These are phyloP conservation scores for Brasilioporus rufonigricans DNA, from an alignment of 768 basidiomycete genomes.

Conservation along the genomic window DNA sequence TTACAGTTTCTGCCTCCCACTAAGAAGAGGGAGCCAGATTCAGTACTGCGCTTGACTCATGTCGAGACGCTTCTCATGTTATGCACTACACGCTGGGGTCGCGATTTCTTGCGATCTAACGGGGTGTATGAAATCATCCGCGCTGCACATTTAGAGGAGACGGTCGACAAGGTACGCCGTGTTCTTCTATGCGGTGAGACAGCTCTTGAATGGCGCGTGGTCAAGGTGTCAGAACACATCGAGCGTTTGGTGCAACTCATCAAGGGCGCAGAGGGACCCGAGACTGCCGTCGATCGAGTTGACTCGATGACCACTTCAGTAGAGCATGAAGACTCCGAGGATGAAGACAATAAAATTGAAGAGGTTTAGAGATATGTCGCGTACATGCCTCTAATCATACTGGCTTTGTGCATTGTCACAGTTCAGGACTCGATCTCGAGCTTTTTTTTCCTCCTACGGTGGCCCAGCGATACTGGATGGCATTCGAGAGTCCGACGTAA, in stretches of 20 bases:
- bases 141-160: constrained; percentile 73
- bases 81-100: constrained; percentile 86
- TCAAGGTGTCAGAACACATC: constrained; percentile 80
- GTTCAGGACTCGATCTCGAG: constrained; percentile 1
- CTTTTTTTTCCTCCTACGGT: background rate
- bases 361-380: constrained; percentile 53
- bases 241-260: constrained; percentile 87
- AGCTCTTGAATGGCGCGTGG: background rate
- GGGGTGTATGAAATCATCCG: constrained; percentile 89
- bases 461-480: background rate
- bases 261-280: constrained; percentile 68
- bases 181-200: background rate
- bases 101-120: constrained; percentile 72
- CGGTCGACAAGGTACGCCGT: constrained; percentile 64
- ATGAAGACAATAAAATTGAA: constrained; percentile 72
- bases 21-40: constrained; percentile 81
- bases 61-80: constrained; percentile 89
- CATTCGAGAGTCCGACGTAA: background rate
- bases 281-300: constrained; percentile 40
- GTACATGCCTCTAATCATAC: constrained; percentile 12
- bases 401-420: constrained; percentile 1
- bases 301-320: constrained; percentile 21
- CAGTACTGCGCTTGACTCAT: constrained; percentile 72
- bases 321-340: constrained; percentile 39
- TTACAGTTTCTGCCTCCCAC: constrained; percentile 86